Evolutionary conservation across 2,329 filamentous ascomycete genomes (phyloP), one percentile per base, ranked within the genome.

Genomic region (Fusarium humuli): DNA sequence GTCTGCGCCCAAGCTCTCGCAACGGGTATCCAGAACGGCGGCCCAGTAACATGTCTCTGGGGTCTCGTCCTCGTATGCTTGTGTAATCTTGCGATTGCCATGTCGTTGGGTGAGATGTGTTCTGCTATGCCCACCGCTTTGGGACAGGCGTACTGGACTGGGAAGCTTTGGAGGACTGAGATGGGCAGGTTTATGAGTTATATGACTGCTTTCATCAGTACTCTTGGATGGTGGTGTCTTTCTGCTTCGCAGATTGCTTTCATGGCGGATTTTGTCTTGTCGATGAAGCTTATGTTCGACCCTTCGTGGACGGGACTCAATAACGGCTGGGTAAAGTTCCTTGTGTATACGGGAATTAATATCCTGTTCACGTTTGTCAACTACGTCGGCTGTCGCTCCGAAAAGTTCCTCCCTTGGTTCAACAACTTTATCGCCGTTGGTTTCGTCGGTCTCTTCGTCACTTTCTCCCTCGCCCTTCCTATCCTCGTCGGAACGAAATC

Each of bases 81-180:
- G 12, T 87, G 85, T 71, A 86, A 86, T 56, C 63, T 85, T 0
- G 86, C 84, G 55, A 84, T 88, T 25, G 86, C 85, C 18, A 67
- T 86, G 9, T 88, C 86, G 0, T 77, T 88, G 9, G 86, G 85
- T 45, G 87, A 88, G 69, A 78, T 88, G 30, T 84, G 83, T 73
- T 87, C 85, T 70, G 84, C 82, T 58, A 88, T 89, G 86, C 87
- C 87, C 3, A 88, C 87, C 0, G 86, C 87, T 0, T 79, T 89
- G 1, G 87, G 87, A 1, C 87, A 90, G 75, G 87, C 86, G 0
- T 86, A 86, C 66, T 90, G 87, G 86, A 76, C 79, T 12, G 77
- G 75, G 22, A 75, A 73, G 10, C 73, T 81, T 7, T 79, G 76
- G 73, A 70, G 40, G 79, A 81, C 79, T 53, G 78, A 60, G 73